A percentile compares a stretch with the other conserved stretches of the same genome.
These are phyloP conservation scores for Lupinus albus DNA, from an alignment of 306 rosid species.

Conservation along the genomic window DNA sequence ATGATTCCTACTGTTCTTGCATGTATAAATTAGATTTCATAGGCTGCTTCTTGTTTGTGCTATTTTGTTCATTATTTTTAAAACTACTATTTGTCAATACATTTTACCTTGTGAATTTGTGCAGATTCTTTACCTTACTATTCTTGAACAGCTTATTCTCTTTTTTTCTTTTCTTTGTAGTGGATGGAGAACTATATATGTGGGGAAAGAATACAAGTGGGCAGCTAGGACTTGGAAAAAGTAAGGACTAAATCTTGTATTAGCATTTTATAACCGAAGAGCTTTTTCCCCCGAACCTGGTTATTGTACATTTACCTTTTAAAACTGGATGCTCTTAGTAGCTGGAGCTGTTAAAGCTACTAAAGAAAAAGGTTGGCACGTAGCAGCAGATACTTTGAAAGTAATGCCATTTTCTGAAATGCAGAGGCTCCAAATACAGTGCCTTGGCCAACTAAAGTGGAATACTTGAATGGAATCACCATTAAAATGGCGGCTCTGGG, in stretches of 20 bases:
- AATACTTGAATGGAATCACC: constrained; percentile 74
- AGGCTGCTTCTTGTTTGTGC: neutral
- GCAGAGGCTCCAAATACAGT: constrained; percentile 69
- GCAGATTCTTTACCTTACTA: constrained; percentile 1
- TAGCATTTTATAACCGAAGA: constrained; percentile 27
- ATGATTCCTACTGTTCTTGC: constrained; percentile 26
- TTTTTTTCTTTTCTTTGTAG: constrained; percentile 40
- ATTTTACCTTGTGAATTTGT: constrained; percentile 6
- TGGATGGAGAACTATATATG: constrained; percentile 86
- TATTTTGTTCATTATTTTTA: constrained; percentile 13
- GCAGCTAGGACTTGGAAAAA: constrained; percentile 95
- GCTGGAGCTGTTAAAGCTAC: constrained; percentile 30
- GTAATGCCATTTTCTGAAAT: constrained; percentile 38
- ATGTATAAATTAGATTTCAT: neutral
- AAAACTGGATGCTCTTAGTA: constrained; percentile 4
- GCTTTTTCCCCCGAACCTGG: neutral
- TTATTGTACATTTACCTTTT: constrained; percentile 16
- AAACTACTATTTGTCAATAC: neutral
- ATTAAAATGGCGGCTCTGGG: constrained; percentile 82
- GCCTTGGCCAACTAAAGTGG: constrained; percentile 77
- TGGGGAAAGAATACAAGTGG: constrained; percentile 92
- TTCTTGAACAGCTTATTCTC: neutral
- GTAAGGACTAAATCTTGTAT: constrained; percentile 53
- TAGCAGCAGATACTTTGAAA: constrained; percentile 11
- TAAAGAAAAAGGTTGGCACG: constrained; percentile 6